A percentile compares a stretch with the other conserved stretches of the same genome.
Evolutionary conservation across 1,284 basidiomycete species (phyloP).

Genomic region (Lentinula novae-zelandiae): DNA sequence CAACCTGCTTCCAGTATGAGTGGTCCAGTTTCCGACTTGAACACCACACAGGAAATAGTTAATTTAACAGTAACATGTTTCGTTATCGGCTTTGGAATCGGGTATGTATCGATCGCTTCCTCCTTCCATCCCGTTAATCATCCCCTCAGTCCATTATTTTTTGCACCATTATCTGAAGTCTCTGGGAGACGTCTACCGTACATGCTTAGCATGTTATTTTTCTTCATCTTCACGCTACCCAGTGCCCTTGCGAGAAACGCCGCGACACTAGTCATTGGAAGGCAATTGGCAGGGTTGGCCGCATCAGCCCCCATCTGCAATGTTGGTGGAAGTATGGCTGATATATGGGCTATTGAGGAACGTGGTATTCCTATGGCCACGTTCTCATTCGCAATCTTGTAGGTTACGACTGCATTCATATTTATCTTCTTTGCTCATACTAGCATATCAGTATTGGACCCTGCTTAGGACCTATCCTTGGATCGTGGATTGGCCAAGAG

Average conservation of each 20-base stretch:
- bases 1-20: conserved; percentile 23
- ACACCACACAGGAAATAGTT: conserved; percentile 29
- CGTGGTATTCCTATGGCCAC: conserved; percentile 62
- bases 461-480: conserved; percentile 48
- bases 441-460: conserved; percentile 36
- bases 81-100: conserved; percentile 37
- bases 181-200: conserved; percentile 47
- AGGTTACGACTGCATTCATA: conserved; percentile 9
- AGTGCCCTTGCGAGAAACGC: conserved; percentile 59
- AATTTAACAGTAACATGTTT: conserved; percentile 36
- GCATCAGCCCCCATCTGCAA: conserved; percentile 40
- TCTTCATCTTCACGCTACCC: conserved; percentile 60
- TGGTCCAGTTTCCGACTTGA: conserved; percentile 28
- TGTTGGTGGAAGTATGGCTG: conserved; percentile 42
- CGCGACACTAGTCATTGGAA: conserved; percentile 55
- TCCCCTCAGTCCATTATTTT: conserved; percentile 26
- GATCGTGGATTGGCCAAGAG: conserved; percentile 39
- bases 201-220: conserved; percentile 51
- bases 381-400: conserved; percentile 61
- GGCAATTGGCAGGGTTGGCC: conserved; percentile 61
- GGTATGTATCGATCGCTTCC: conserved; percentile 18
- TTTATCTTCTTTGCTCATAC: background rate
- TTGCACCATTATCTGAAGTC: conserved; percentile 43
- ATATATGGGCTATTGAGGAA: conserved; percentile 56
- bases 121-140: background rate